These are phyloP conservation scores for Porcisia hertigi DNA, from an alignment of 208 protist species.

Conservation along the genomic window DNA sequence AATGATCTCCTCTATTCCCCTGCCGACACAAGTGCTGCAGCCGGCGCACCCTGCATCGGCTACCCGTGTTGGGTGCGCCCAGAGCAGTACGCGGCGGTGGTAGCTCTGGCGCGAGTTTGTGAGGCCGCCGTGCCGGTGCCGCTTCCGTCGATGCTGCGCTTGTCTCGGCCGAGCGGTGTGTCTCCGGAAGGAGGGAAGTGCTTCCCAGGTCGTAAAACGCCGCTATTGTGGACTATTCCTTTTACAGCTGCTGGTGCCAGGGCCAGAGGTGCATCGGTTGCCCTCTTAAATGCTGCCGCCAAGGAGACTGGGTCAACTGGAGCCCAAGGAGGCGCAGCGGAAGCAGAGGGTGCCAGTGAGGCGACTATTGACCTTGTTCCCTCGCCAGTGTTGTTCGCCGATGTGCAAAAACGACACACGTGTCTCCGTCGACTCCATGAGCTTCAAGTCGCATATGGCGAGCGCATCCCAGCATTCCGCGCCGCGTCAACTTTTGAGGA, in stretches of 20 bases:
- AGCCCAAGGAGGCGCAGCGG: background rate
- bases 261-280: background rate
- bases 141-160: constrained; percentile 39
- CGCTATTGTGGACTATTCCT: background rate
- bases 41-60: constrained; percentile 14
- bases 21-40: constrained; percentile 1
- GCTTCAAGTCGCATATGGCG: constrained; percentile 37
- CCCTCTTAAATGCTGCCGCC: background rate
- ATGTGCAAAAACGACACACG: constrained; percentile 40
- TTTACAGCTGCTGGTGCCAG: background rate
- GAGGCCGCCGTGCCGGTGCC: constrained; percentile 65
- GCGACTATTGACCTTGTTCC: constrained; percentile 15
- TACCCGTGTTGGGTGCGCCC: constrained; percentile 19
- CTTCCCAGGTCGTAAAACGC: background rate
- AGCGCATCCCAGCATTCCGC: constrained; percentile 40
- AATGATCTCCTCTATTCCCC: constrained; percentile 28
- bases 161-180: background rate
- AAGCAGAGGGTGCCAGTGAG: background rate
- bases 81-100: constrained; percentile 19
- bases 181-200: background rate
- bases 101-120: constrained; percentile 51
- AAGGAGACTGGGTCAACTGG: background rate
- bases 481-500: constrained; percentile 23
- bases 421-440: constrained; percentile 50
- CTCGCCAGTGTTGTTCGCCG: constrained; percentile 32